phyloP scores from a whole-genome alignment of 2,329 filamentous ascomycete genomes.

The Boeremia lycopersici region DNA sequence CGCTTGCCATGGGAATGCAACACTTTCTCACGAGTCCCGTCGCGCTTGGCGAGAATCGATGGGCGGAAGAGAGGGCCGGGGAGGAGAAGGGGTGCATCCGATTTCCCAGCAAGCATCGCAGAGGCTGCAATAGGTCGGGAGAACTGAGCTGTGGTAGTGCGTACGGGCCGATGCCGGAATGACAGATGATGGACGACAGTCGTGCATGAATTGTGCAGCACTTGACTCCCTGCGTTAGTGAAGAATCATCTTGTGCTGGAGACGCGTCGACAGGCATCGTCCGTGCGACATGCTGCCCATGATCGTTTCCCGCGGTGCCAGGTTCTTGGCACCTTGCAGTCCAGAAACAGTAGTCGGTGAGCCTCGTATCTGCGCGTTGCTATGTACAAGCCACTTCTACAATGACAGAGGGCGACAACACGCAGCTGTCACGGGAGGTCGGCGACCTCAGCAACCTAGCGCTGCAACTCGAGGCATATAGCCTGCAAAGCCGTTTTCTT shows the following conservation, averaged over 20 bases:
- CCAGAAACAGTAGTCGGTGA: background rate
- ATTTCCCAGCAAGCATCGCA: background rate
- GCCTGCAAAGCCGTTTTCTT: conserved; percentile 9
- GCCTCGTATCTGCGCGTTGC: conserved; percentile 1
- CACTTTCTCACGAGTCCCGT: background rate
- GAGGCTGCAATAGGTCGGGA: background rate
- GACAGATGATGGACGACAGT: background rate
- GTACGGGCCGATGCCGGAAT: conserved; percentile 2
- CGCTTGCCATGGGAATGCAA: background rate
- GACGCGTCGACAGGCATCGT: background rate
- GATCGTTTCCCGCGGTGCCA: background rate
- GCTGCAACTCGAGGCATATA: conserved; percentile 4
- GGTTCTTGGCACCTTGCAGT: too few relatives aligned
- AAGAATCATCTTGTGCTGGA: background rate
- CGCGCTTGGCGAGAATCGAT: background rate
- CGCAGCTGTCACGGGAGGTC: background rate
- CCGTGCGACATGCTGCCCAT: background rate
- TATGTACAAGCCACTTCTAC: background rate
- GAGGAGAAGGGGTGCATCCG: background rate
- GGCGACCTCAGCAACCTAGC: background rate
- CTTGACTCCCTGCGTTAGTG: background rate
- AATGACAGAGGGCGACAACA: too few relatives aligned
- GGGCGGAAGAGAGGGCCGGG: background rate
- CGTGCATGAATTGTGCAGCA: background rate
- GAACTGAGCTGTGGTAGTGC: background rate